Evolutionary conservation across 257 asterid species (phyloP).

Genomic region (Misopates orontium): DNA sequence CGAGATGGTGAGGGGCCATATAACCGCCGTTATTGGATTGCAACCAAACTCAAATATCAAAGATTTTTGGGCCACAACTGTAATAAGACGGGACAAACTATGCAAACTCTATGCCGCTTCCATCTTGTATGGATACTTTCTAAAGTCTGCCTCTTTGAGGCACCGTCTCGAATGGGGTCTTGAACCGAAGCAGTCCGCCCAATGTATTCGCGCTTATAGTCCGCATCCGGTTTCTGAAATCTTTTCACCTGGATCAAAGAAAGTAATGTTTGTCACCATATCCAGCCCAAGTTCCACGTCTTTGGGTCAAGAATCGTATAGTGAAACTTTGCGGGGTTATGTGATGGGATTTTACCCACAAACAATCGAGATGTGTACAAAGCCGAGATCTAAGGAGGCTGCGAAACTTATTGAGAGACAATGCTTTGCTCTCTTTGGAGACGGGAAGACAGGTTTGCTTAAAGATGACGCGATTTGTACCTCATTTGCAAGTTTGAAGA

Average conservation of each 20-base stretch:
- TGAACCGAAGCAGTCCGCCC: conserved; percentile 25
- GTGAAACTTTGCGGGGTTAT: conserved; percentile 46
- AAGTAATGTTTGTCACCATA: conserved; percentile 30
- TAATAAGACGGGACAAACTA: conserved; percentile 46
- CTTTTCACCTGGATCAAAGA: conserved; percentile 37
- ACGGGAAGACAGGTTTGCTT: conserved; percentile 38
- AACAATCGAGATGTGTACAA: conserved; percentile 59
- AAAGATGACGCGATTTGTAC: conserved; percentile 53
- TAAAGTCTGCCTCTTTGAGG: conserved; percentile 73
- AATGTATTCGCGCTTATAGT: conserved; percentile 21
- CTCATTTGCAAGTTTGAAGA: conserved; percentile 77
- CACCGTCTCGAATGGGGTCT: conserved; percentile 59
- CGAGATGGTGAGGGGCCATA: conserved; percentile 75
- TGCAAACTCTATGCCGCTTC: conserved; percentile 64
- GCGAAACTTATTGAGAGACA: conserved; percentile 68
- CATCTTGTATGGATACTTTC: conserved; percentile 72
- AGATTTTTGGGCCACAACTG: conserved; percentile 57
- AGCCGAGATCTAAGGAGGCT: conserved; percentile 69
- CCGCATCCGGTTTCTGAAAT: conserved; percentile 31
- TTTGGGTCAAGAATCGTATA: conserved; percentile 34
- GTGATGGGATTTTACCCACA: conserved; percentile 64
- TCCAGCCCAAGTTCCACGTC: conserved; percentile 33
- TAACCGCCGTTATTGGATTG: conserved; percentile 50
- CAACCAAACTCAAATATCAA: conserved; percentile 49
- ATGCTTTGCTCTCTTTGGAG: conserved; percentile 67